Conservation (phyloP, 768 basidiomycete species). For the Leccinum variicolor region DNA sequence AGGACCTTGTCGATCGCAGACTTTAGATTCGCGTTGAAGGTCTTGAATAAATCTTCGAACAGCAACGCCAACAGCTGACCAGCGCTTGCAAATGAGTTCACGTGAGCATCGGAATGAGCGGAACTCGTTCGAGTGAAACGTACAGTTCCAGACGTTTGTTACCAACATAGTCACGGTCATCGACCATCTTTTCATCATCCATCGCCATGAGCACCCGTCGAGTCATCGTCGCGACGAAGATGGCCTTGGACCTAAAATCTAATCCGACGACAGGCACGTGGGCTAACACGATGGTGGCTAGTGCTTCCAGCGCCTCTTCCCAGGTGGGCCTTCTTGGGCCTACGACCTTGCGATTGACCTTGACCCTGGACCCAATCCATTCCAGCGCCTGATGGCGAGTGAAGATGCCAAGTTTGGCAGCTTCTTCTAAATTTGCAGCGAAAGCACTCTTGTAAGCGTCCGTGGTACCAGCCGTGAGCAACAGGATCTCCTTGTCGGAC, state of each 20-base stretch:
- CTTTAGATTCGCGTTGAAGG: slow-evolving; percentile 95
- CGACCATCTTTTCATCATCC: slow-evolving; percentile 95
- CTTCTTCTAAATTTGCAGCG: slow-evolving; percentile 90
- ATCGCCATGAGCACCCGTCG: slow-evolving; percentile 94
- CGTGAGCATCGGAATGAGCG: slow-evolving; percentile 7
- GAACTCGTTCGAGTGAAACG: slow-evolving; percentile 29
- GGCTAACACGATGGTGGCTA: slow-evolving; percentile 96
- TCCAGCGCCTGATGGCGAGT: slow-evolving; percentile 93
- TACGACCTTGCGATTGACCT: slow-evolving; percentile 75
- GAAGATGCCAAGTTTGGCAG: slow-evolving; percentile 85
- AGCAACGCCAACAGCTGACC: slow-evolving; percentile 93
- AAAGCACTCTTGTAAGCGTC: slow-evolving; percentile 86
- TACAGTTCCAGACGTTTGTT: slow-evolving; percentile 98
- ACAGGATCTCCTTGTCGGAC: slow-evolving; percentile 95
- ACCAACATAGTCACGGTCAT: slow-evolving; percentile 98
- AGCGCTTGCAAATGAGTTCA: slow-evolving; percentile 56
- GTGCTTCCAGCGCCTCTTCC: slow-evolving; percentile 94
- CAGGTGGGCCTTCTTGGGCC: slow-evolving; percentile 82
- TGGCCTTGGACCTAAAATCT: slow-evolving; percentile 90
- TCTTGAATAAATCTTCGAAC: slow-evolving; percentile 99
- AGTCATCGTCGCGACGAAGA: slow-evolving; percentile 98
- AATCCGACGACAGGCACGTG: slow-evolving; percentile 90
- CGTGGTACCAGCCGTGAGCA: slow-evolving; percentile 88
- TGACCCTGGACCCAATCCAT: slow-evolving; percentile 91
- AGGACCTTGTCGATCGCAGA: slow-evolving; percentile 94